Percentiles rank a stretch among this genome's conserved stretches.
Conservation (phyloP, 345 rosid genomes). For the Brassica napus region DNA sequence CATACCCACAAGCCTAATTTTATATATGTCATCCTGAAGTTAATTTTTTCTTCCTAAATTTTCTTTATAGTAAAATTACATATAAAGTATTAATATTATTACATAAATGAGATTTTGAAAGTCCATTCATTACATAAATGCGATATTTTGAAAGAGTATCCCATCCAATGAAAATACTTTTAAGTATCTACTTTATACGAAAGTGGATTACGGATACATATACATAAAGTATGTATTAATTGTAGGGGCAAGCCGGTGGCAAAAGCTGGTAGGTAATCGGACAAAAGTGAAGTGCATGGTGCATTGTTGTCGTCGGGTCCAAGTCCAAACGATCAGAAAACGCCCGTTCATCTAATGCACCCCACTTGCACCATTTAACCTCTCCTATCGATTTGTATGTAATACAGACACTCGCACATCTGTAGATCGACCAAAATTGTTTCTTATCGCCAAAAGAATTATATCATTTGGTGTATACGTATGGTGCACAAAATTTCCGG, state of each 20-base stretch:
- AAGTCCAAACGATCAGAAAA: background rate
- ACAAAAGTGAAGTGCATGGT: background rate
- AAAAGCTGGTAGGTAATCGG: conserved; percentile 12
- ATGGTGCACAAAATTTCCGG: background rate
- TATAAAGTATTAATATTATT: too few species aligned
- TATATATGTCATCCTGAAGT: background rate
- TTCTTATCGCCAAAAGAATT: background rate
- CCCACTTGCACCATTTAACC: background rate
- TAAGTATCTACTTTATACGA: background rate
- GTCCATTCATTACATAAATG: too few species aligned
- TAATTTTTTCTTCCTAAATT: background rate
- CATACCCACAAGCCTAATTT: too few species aligned
- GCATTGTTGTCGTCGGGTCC: background rate
- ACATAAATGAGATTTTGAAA: too few species aligned
- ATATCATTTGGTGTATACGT: background rate
- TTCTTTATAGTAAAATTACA: too few species aligned
- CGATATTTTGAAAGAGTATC: too few species aligned
- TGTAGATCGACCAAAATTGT: background rate
- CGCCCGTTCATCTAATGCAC: conserved; percentile 15
- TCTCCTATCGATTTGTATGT: background rate
- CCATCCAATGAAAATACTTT: too few species aligned
- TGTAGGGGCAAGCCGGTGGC: conserved; percentile 10
- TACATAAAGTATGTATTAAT: conserved; percentile 4
- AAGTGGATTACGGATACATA: background rate
- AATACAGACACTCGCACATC: background rate